Evolutionary conservation across 768 basidiomycete genomes (phyloP).

Genomic region (Suillus subaureus): DNA sequence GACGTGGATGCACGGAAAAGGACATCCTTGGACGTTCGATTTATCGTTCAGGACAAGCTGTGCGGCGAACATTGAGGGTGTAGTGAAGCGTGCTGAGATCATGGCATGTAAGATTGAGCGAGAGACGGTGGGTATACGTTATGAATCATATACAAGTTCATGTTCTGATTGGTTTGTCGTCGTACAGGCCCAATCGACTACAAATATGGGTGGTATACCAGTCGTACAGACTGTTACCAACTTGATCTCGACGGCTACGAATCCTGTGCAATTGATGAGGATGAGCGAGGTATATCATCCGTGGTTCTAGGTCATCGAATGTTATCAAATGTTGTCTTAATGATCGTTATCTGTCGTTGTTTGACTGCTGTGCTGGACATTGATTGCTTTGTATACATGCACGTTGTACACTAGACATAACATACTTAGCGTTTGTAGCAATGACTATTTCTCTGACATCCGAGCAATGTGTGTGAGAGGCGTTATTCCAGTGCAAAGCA

Average conservation of each 20-base stretch:
- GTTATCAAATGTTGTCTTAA: constrained; percentile 1
- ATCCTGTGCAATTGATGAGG: constrained; percentile 80
- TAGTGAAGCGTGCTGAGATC: constrained; percentile 79
- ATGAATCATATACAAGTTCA: neutral
- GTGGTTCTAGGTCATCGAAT: constrained; percentile 61
- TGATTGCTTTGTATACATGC: constrained; percentile 3
- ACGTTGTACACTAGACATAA: constrained; percentile 4
- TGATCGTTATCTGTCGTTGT: neutral
- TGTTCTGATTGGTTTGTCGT: neutral
- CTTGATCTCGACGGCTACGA: constrained; percentile 83
- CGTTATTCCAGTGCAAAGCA: neutral
- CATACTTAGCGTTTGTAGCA: neutral
- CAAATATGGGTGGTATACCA: constrained; percentile 35
- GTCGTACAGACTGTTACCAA: constrained; percentile 83
- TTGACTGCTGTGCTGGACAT: neutral
- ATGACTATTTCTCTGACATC: neutral
- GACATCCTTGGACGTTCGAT: constrained; percentile 61
- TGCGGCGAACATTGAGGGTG: constrained; percentile 61
- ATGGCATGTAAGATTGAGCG: constrained; percentile 88
- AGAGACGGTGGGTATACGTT: constrained; percentile 58
- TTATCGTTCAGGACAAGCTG: constrained; percentile 57
- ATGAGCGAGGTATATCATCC: constrained; percentile 86
- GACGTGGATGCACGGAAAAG: constrained; percentile 65
- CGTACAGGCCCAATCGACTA: constrained; percentile 20
- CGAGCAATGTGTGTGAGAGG: neutral